phyloP scores from a whole-genome alignment of 1,139 yeast species.

The Candida mesenterica region DNA sequence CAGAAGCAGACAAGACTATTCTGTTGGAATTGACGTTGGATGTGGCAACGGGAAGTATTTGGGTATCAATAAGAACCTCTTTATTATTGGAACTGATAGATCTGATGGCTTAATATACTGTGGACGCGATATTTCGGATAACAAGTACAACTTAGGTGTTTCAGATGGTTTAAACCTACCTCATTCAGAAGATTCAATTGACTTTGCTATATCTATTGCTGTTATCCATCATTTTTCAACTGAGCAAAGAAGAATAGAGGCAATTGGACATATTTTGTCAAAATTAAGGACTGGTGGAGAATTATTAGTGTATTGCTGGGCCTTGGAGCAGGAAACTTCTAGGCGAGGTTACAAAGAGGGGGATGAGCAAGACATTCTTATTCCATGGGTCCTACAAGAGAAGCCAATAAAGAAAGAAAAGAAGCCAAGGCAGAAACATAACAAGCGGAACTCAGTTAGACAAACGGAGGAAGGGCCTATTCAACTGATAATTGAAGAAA shows the following conservation, averaged over 20 bases:
- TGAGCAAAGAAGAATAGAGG: constrained; percentile 69
- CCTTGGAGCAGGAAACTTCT: constrained; percentile 83
- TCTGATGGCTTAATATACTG: constrained; percentile 75
- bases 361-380: constrained; percentile 88
- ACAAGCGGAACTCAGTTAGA: constrained; percentile 14
- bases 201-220: constrained; percentile 93
- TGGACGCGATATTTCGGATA: constrained; percentile 52
- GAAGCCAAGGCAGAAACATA: constrained; percentile 10
- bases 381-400: constrained; percentile 85
- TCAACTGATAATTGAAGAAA: neutral
- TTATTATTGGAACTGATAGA: constrained; percentile 78
- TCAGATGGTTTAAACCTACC: constrained; percentile 80
- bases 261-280: constrained; percentile 64
- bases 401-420: constrained; percentile 29
- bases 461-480: constrained; percentile 9
- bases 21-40: constrained; percentile 71
- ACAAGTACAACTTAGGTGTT: constrained; percentile 45
- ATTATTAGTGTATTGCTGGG: constrained; percentile 91
- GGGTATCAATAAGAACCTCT: constrained; percentile 63
- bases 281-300: constrained; percentile 61
- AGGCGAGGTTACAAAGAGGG: constrained; percentile 87
- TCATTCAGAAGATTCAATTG: constrained; percentile 58
- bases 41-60: constrained; percentile 97
- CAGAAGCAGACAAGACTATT: constrained; percentile 27
- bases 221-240: constrained; percentile 96